Conservation (phyloP, 306 rosid species). For the Sindora glabra region DNA sequence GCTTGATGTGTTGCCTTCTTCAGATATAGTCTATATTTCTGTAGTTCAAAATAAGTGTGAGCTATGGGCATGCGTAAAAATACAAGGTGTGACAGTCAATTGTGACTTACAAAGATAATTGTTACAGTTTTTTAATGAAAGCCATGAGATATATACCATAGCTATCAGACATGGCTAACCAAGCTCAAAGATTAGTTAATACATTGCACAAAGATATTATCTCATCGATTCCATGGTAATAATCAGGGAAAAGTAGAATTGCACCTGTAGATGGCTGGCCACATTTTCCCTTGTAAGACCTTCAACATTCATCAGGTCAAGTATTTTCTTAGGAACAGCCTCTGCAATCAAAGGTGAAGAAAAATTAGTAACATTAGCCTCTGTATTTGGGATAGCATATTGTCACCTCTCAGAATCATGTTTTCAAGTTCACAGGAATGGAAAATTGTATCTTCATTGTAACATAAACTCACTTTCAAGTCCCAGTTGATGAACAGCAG, state of each 20-base stretch:
- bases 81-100: background rate
- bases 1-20: conserved; percentile 37
- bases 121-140: too few species aligned
- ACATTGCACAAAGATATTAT: too few species aligned
- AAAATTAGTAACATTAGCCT: conserved; percentile 8
- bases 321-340: conserved; percentile 82
- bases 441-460: background rate
- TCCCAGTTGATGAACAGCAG: conserved; percentile 88
- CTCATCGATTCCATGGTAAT: too few species aligned
- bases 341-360: conserved; percentile 42
- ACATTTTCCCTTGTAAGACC: conserved; percentile 88
- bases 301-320: conserved; percentile 79
- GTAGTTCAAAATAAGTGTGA: conserved; percentile 19
- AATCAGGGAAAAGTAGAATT: conserved; percentile 9
- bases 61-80: background rate
- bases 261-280: conserved; percentile 90
- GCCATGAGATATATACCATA: too few species aligned
- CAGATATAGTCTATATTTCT: conserved; percentile 66
- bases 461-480: conserved; percentile 68
- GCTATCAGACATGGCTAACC: background rate
- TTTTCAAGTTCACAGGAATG: background rate
- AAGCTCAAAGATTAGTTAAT: too few species aligned
- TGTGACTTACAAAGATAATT: too few species aligned
- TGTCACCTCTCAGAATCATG: background rate
- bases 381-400: background rate